These are phyloP conservation scores for Lipomyces mesembrius DNA, from an alignment of 805 yeast genomes.

Conservation along the genomic window DNA sequence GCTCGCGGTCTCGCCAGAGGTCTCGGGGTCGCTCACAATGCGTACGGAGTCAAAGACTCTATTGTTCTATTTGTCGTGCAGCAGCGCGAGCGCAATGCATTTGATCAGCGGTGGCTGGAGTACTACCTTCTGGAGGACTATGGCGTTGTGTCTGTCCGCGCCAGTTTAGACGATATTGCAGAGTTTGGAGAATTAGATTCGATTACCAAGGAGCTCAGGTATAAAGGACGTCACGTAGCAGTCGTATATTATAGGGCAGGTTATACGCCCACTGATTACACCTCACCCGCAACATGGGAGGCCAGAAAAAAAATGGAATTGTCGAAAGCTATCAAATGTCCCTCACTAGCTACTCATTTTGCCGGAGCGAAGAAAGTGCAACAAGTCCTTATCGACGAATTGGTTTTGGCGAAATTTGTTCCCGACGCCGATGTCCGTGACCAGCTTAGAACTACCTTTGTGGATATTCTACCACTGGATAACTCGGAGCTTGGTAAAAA, in stretches of 20 bases:
- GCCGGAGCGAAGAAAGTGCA: slow-evolving; percentile 95
- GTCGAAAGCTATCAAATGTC: slow-evolving; percentile 85
- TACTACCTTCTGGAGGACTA: slow-evolving; percentile 62
- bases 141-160: slow-evolving; percentile 65
- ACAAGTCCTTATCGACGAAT: slow-evolving; percentile 72
- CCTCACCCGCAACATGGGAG: slow-evolving; percentile 70
- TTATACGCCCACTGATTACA: slow-evolving; percentile 82
- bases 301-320: slow-evolving; percentile 74
- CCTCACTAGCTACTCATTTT: slow-evolving; percentile 83
- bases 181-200: slow-evolving; percentile 30
- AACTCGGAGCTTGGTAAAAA: slow-evolving; percentile 44
- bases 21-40: slow-evolving; percentile 64
- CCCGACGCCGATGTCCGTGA: slow-evolving; percentile 42
- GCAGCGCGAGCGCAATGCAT: slow-evolving; percentile 81
- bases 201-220: slow-evolving; percentile 18
- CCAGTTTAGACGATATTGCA: slow-evolving; percentile 65
- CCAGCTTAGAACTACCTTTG: slow-evolving; percentile 64
- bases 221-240: slow-evolving; percentile 66
- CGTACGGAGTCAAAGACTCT: slow-evolving; percentile 52
- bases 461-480: slow-evolving; percentile 85
- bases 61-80: slow-evolving; percentile 80
- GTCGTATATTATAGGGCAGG: slow-evolving; percentile 92
- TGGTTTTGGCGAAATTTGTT: slow-evolving; percentile 55
- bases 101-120: slow-evolving; percentile 89
- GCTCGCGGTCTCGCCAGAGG: slow-evolving; percentile 66